Percentiles rank a stretch among this genome's conserved stretches.
Evolutionary conservation across 805 yeast species (phyloP).

Genomic region (Vanderwaltozyma yarrowii): DNA sequence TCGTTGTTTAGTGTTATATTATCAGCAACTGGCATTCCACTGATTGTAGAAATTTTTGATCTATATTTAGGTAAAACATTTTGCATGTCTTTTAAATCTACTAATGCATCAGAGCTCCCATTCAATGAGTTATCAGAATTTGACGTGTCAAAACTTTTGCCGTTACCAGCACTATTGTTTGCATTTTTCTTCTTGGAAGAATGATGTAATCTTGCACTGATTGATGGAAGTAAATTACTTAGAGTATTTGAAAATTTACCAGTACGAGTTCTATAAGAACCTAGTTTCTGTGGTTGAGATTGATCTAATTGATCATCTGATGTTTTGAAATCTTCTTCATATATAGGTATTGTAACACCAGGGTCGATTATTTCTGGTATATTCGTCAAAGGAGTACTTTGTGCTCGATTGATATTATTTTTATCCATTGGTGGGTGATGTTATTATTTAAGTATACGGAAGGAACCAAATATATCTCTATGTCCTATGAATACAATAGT

Average conservation of each 20-base stretch:
- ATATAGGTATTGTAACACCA: slow-evolving; percentile 27
- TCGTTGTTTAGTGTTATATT: slow-evolving; percentile 2
- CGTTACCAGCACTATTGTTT: neutral
- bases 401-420: neutral
- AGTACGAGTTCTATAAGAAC: slow-evolving; percentile 27
- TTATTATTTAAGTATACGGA: no score
- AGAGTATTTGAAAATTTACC: slow-evolving; percentile 28
- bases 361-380: slow-evolving; percentile 27
- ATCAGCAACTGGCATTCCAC: slow-evolving; percentile 11
- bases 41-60: slow-evolving; percentile 9
- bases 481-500: no score
- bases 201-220: slow-evolving; percentile 28
- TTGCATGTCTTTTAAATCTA: slow-evolving; percentile 4
- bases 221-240: slow-evolving; percentile 26
- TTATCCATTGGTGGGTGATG: no score
- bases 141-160: neutral
- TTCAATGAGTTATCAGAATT: slow-evolving; percentile 1
- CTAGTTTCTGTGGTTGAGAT: slow-evolving; percentile 20
- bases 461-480: no score
- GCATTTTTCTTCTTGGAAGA: slow-evolving; percentile 5
- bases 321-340: slow-evolving; percentile 15
- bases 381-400: slow-evolving; percentile 5
- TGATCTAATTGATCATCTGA: neutral
- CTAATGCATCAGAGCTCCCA: slow-evolving; percentile 1
- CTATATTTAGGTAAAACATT: slow-evolving; percentile 1